Conservation (phyloP, 805 yeast genomes). For the Yamadazyma nakazawae region DNA sequence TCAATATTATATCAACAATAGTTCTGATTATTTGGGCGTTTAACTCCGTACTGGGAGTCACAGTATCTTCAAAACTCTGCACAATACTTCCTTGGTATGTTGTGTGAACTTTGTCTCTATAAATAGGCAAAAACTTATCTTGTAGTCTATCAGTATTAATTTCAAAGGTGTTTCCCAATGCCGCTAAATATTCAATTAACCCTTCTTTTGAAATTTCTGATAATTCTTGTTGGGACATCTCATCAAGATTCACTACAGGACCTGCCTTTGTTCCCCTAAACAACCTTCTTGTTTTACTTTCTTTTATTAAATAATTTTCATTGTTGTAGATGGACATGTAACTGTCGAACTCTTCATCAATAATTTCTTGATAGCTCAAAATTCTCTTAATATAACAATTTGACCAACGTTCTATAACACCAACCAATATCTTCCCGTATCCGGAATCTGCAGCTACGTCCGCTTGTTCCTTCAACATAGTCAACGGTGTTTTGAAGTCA, state of each 20-base stretch:
- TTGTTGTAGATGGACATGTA: slow-evolving; percentile 42
- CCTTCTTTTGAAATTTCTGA: slow-evolving; percentile 54
- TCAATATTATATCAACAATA: slow-evolving; percentile 65
- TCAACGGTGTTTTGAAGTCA: slow-evolving; percentile 74
- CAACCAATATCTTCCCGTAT: slow-evolving; percentile 73
- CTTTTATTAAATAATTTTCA: slow-evolving; percentile 38
- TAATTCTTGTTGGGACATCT: slow-evolving; percentile 38
- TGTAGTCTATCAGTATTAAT: slow-evolving; percentile 64
- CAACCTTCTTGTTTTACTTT: slow-evolving; percentile 40
- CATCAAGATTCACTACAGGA: slow-evolving; percentile 29
- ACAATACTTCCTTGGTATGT: slow-evolving; percentile 33
- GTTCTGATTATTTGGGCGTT: slow-evolving; percentile 71
- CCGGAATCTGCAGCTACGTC: slow-evolving; percentile 85
- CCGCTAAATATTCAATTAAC: slow-evolving; percentile 73
- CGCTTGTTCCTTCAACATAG: slow-evolving; percentile 84
- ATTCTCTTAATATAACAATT: slow-evolving; percentile 59
- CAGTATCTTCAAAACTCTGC: slow-evolving; percentile 38
- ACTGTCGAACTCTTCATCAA: slow-evolving; percentile 43
- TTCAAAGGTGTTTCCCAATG: slow-evolving; percentile 84
- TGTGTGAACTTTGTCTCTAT: slow-evolving; percentile 55
- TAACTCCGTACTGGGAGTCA: slow-evolving; percentile 71
- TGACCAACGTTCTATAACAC: slow-evolving; percentile 73
- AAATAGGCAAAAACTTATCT: slow-evolving; percentile 62
- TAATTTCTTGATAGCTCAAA: slow-evolving; percentile 53
- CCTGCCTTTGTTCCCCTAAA: slow-evolving; percentile 21